Conservation (phyloP, 2,329 filamentous ascomycete species). For the Phialophora macrospora region DNA sequence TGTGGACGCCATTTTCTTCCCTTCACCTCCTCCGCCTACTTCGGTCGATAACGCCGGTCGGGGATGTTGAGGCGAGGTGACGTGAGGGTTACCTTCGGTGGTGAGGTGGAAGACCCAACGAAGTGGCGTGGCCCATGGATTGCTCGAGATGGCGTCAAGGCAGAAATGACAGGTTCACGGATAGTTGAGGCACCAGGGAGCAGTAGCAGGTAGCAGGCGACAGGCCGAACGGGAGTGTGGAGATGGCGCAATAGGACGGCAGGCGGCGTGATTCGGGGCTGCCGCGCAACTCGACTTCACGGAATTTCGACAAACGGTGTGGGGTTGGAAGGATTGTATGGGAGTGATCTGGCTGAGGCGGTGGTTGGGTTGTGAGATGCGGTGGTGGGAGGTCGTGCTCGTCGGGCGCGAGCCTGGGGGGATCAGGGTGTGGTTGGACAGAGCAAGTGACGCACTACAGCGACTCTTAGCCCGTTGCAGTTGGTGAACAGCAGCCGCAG, state of each 20-base stretch:
- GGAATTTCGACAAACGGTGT: conserved; percentile 18
- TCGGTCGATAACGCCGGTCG: conserved; percentile 30
- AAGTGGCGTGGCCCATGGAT: conserved; percentile 46
- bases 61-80: conserved; percentile 32
- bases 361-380: conserved; percentile 14
- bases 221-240: conserved; percentile 21
- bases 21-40: conserved; percentile 35
- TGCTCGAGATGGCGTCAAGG: conserved; percentile 29
- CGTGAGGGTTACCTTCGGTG: conserved; percentile 43
- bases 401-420: conserved; percentile 16
- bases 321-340: conserved; percentile 11
- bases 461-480: conserved; percentile 12
- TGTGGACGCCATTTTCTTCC: conserved; percentile 47
- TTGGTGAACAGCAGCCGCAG: neutral
- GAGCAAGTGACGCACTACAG: conserved; percentile 13
- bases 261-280: conserved; percentile 28
- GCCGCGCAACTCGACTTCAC: conserved; percentile 24
- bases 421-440: conserved; percentile 12
- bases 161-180: conserved; percentile 18
- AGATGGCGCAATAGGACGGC: conserved; percentile 35
- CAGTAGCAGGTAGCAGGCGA: conserved; percentile 30
- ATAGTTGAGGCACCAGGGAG: conserved; percentile 25
- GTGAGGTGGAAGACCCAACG: conserved; percentile 44
- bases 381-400: conserved; percentile 18
- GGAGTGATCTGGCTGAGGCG: conserved; percentile 16